Conservation (phyloP, 2,329 filamentous ascomycete genomes). For the Neofusicoccum laricinum region DNA sequence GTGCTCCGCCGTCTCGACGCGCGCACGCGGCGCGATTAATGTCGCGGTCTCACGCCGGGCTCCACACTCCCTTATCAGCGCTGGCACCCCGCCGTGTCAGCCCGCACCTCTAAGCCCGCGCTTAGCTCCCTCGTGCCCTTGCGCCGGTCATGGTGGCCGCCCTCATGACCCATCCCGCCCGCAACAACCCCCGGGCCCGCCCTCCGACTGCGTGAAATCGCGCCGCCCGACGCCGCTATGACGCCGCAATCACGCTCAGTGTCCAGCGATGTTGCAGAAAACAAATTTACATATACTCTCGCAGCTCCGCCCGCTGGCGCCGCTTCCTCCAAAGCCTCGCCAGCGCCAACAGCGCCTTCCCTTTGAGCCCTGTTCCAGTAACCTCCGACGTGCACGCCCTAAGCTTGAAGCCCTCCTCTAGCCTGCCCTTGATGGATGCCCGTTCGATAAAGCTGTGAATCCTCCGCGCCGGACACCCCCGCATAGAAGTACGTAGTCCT, state of each 20-base stretch:
- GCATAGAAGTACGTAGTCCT: background rate
- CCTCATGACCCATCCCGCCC: constrained; percentile 5
- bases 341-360: background rate
- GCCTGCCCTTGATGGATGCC: background rate
- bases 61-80: background rate
- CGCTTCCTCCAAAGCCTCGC: background rate
- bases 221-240: constrained; percentile 1
- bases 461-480: background rate
- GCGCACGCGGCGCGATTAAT: background rate
- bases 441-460: background rate
- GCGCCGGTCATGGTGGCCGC: background rate
- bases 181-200: background rate
- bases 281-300: constrained; percentile 1
- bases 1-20: background rate
- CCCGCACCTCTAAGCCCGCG: background rate
- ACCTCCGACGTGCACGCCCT: background rate
- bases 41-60: constrained; percentile 1
- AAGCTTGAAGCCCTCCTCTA: background rate
- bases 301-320: background rate
- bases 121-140: background rate
- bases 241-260: background rate
- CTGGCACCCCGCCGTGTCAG: background rate
- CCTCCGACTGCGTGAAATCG: background rate
- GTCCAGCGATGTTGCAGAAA: background rate
- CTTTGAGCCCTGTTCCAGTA: background rate